Evolutionary conservation across 768 basidiomycete genomes (phyloP).

Genomic region (Sporobolomyces roseus): DNA sequence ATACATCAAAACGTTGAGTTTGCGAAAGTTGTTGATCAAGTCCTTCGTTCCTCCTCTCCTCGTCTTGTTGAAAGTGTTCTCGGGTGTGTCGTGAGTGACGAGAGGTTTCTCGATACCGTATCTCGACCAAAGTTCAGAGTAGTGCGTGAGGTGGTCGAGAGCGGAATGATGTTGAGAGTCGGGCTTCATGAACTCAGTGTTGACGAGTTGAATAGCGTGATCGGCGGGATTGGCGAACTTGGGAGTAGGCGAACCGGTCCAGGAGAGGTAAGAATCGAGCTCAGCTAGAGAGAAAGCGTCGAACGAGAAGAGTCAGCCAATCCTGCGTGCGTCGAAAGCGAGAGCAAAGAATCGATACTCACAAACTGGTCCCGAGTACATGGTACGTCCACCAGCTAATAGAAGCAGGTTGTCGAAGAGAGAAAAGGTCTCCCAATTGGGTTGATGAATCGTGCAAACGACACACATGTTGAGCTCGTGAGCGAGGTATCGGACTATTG

Average conservation of each 20-base stretch:
- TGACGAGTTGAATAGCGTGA: slow-evolving; percentile 60
- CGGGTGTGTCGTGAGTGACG: background rate
- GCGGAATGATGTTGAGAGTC: background rate
- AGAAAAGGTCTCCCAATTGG: slow-evolving; percentile 59
- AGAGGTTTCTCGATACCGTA: background rate
- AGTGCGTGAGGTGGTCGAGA: background rate
- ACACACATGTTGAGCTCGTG: slow-evolving; percentile 57
- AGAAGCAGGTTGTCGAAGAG: slow-evolving; percentile 62
- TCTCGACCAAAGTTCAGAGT: background rate
- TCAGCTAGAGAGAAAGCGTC: slow-evolving; percentile 38
- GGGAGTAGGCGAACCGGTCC: slow-evolving; percentile 48
- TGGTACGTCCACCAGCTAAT: slow-evolving; percentile 56
- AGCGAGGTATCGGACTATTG: slow-evolving; percentile 52
- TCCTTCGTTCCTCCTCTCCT: background rate
- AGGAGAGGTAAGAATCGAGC: slow-evolving; percentile 49
- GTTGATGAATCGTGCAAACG: slow-evolving; percentile 67
- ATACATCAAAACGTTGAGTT: slow-evolving; percentile 49
- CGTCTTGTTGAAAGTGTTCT: background rate
- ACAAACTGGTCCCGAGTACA: slow-evolving; percentile 52
- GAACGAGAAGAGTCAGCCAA: no score
- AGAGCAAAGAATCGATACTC: no score
- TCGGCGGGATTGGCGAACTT: slow-evolving; percentile 58
- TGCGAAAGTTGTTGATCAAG: background rate
- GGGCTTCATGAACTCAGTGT: slow-evolving; percentile 38
- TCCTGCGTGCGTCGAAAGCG: no score